Percentiles rank a stretch among this genome's conserved stretches.
Evolutionary conservation across 2,329 filamentous ascomycete species (phyloP).

Genomic region (Malbranchea zuffiana): DNA sequence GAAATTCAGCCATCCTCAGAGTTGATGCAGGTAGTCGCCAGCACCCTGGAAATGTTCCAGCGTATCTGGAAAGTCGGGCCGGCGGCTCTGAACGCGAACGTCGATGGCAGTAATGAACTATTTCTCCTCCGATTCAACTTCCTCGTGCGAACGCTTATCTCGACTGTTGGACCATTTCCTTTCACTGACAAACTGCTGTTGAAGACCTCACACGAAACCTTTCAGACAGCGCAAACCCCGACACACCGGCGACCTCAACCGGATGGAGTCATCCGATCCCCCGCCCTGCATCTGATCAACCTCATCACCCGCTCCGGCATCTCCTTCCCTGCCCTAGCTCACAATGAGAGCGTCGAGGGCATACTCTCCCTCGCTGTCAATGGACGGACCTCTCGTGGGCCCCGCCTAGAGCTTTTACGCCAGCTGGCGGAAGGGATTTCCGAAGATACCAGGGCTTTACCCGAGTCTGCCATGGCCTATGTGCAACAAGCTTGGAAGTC

Average conservation of each 20-base stretch:
- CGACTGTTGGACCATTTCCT: conserved; percentile 39
- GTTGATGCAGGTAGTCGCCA: conserved; percentile 66
- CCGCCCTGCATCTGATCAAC: conserved; percentile 31
- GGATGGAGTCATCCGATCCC: conserved; percentile 25
- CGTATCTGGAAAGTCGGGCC: conserved; percentile 59
- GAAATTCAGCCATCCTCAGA: conserved; percentile 84
- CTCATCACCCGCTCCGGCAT: conserved; percentile 21
- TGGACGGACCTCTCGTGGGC: conserved; percentile 25
- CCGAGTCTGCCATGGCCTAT: conserved; percentile 3
- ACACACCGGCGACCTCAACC: conserved; percentile 22
- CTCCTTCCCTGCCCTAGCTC: conserved; percentile 19
- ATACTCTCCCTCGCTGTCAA: conserved; percentile 27
- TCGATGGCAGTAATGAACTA: conserved; percentile 20
- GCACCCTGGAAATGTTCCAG: conserved; percentile 57
- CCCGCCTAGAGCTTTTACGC: conserved; percentile 29
- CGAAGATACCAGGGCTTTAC: not conserved
- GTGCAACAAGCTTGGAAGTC: conserved; percentile 27
- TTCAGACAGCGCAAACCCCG: conserved; percentile 35
- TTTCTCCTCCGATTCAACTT: conserved; percentile 43
- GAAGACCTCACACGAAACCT: conserved; percentile 46
- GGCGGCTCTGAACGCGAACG: conserved; percentile 25
- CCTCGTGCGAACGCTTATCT: conserved; percentile 41
- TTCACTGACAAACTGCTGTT: conserved; percentile 42
- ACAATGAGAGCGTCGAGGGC: conserved; percentile 21
- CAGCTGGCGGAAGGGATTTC: conserved; percentile 27